Percentiles rank a stretch among this genome's conserved stretches.
Evolutionary conservation across 164 flowering plant genomes (phyloP).

Genomic region (Vitis vinifera): DNA sequence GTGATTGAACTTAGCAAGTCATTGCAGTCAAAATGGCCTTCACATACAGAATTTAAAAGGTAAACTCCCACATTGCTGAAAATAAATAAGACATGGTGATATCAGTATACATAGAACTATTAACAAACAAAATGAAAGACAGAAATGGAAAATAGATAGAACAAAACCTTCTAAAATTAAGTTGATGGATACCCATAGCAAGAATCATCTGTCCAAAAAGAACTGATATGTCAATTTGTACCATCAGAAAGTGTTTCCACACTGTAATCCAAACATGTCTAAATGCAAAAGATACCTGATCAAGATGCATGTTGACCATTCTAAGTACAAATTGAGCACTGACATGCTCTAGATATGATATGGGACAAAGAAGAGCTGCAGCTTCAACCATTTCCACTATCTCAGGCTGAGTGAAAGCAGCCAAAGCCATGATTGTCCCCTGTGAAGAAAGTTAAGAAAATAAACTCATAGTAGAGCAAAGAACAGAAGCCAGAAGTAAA

Average conservation of each 20-base stretch:
- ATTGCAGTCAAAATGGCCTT: conserved; percentile 63
- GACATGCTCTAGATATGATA: conserved; percentile 82
- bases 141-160: conserved; percentile 2
- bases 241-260: conserved; percentile 7
- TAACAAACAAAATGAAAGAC: background rate
- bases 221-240: conserved; percentile 8
- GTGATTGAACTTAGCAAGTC: conserved; percentile 69
- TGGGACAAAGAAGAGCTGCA: conserved; percentile 86
- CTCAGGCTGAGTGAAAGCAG: conserved; percentile 80
- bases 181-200: conserved; percentile 84
- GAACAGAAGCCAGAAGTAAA: background rate
- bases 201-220: conserved; percentile 54
- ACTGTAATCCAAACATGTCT: background rate
- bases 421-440: conserved; percentile 95
- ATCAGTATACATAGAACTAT: background rate
- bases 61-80: conserved; percentile 57
- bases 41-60: conserved; percentile 71
- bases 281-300: conserved; percentile 50
- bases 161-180: conserved; percentile 80
- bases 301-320: conserved; percentile 79
- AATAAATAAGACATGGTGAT: conserved; percentile 1
- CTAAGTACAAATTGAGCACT: conserved; percentile 63
- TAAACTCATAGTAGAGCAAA: conserved; percentile 6
- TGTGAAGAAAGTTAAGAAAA: conserved; percentile 24
- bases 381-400: conserved; percentile 80